phyloP scores from a whole-genome alignment of 139 green algal genomes.

The Coelastrella sp. region DNA sequence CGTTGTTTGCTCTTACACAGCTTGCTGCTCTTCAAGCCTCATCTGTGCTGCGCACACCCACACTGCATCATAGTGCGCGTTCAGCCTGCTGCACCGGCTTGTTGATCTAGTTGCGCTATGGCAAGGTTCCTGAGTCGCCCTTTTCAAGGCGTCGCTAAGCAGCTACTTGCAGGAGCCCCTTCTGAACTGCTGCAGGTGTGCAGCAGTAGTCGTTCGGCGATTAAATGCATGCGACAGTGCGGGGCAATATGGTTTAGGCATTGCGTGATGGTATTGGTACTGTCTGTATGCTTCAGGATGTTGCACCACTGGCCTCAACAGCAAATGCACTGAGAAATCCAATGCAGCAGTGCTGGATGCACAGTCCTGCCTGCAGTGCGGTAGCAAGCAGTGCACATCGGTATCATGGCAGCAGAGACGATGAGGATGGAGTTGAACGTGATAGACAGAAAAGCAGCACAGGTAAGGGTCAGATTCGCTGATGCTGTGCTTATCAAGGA shows the following conservation, averaged over 20 bases:
- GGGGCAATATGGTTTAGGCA: too few species aligned
- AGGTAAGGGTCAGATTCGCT: background rate
- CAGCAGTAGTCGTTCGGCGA: background rate
- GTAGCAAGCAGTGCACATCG: conserved; percentile 1
- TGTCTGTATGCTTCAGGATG: background rate
- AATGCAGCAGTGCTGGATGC: conserved; percentile 31
- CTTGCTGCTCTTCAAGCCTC: too few species aligned
- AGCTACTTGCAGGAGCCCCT: conserved; percentile 12
- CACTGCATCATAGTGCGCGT: too few species aligned
- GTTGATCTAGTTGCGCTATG: background rate
- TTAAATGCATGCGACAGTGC: too few species aligned
- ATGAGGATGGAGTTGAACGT: background rate
- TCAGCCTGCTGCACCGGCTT: too few species aligned
- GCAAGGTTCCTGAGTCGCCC: background rate
- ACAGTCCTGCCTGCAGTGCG: conserved; percentile 17
- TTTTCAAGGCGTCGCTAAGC: background rate
- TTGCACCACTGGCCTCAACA: background rate
- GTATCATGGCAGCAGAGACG: conserved; percentile 37
- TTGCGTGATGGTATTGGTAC: too few species aligned
- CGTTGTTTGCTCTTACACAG: too few species aligned
- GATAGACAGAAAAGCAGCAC: background rate
- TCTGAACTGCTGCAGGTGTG: background rate
- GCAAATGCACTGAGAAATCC: conserved; percentile 1
- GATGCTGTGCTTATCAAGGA: background rate
- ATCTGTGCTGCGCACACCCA: too few species aligned